Evolutionary conservation across 2,329 filamentous ascomycete species (phyloP), one percentile per base, ranked within the genome.

Genomic region (Venturia oleaginea): DNA sequence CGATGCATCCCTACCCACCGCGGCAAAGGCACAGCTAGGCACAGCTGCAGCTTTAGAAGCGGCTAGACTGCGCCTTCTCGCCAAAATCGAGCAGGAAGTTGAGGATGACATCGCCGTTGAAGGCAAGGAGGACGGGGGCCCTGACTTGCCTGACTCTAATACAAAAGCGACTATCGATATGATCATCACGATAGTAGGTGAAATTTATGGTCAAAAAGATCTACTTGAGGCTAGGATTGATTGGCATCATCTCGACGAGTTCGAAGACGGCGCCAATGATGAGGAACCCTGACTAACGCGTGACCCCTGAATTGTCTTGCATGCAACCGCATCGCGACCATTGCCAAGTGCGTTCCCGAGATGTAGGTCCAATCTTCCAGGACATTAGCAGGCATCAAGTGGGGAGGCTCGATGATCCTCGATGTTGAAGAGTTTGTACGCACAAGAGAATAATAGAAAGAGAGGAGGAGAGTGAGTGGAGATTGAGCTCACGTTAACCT

Each of bases 171-270:
- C 91, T 48, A 80, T 97, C 40, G 92, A 95, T 76, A 96, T 96
- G 91, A 90, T 97, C 63, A 79, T 97, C 69, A 94, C 90, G 0
- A 83, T 97, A 42, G 87, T 89, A 59, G 92, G 91, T 70, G 92
- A 96, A 76, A 86, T 90, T 68, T 97, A 92, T 76, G 92, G 93
- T 1, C 93, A 97, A 76, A 83, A 88, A 68, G 93, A 97, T 75
- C 76, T 97, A 67, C 81, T 97, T 27, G 64, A 63, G 19, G 37
- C n/a, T 37, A 59, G 63, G 48, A 55, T 40, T 40, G 37, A 60
- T 19, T 60, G 59, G 59, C 11, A 34, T 57, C 15, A 34, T 57
- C 51, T 57, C 30, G 51, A 57, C 46, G 22, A 22, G 6, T 1
- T 22, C n/a, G n/a, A n/a, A 48, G 46, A 51, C 22, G 17, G 15